Evolutionary conservation across 2,329 filamentous ascomycete genomes (phyloP).

Genomic region (Parastagonospora avenae): DNA sequence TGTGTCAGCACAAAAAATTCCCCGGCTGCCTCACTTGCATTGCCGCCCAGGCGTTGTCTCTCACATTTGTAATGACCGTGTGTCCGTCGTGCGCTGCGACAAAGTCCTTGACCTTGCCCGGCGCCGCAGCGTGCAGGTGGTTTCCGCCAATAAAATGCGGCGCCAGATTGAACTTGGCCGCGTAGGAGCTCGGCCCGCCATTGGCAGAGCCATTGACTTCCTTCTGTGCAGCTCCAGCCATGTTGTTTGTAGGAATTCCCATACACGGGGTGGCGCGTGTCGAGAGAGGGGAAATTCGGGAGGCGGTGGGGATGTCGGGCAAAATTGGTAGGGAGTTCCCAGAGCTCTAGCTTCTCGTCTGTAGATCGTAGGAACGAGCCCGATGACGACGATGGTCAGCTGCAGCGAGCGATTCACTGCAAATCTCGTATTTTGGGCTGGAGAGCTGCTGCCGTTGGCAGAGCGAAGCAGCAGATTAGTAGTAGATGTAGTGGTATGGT

Average conservation of each 20-base stretch:
- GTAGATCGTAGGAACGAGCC: conserved; percentile 18
- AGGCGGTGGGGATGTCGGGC: conserved; percentile 24
- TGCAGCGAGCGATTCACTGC: background rate
- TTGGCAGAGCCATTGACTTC: conserved; percentile 54
- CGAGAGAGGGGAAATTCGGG: conserved; percentile 10
- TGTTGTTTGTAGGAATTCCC: conserved; percentile 35
- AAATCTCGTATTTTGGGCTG: background rate
- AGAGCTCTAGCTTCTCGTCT: conserved; percentile 24
- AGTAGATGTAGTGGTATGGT: conserved; percentile 12
- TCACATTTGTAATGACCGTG: conserved; percentile 96
- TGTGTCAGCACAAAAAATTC: conserved; percentile 22
- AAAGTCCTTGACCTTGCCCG: conserved; percentile 94
- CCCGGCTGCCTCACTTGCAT: background rate
- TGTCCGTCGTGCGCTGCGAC: conserved; percentile 87
- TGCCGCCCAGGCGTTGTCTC: conserved; percentile 40
- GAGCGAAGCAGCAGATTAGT: conserved; percentile 27
- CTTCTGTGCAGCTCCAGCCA: conserved; percentile 41
- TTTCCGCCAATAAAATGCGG: conserved; percentile 98
- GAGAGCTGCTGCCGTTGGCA: conserved; percentile 23
- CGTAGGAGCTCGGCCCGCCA: conserved; percentile 67
- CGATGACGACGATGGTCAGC: conserved; percentile 5
- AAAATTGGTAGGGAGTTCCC: conserved; percentile 32
- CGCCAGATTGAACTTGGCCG: conserved; percentile 80
- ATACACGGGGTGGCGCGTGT: conserved; percentile 28
- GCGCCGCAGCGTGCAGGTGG: conserved; percentile 76